Conservation (phyloP, 169 alveolate species). For the Theileria annulata region DNA sequence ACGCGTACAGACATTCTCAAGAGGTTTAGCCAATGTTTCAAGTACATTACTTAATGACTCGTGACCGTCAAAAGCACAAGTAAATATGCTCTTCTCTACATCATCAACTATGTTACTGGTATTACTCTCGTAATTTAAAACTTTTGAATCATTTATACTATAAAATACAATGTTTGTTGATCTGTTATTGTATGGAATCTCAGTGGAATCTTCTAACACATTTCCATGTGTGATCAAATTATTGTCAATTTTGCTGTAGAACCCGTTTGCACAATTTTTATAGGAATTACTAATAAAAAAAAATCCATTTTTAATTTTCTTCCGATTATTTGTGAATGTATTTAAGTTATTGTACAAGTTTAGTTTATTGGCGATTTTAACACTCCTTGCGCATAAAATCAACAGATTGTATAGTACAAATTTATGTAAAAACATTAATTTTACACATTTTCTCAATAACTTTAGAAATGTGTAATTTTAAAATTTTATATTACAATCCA, state of each 20-base stretch:
- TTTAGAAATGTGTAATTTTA: background rate
- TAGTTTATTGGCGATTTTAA: background rate
- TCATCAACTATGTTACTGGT: background rate
- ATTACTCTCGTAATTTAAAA: background rate
- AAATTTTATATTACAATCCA: conserved; percentile 27
- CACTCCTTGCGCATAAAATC: background rate
- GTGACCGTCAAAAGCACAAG: conserved; percentile 47
- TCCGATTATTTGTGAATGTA: background rate
- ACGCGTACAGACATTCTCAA: conserved; percentile 20
- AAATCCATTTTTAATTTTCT: no score
- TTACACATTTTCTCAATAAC: background rate
- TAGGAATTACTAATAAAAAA: background rate
- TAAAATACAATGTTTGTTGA: background rate
- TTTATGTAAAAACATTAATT: background rate
- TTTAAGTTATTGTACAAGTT: background rate
- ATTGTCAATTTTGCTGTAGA: background rate
- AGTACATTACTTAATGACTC: conserved; percentile 22
- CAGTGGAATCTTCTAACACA: background rate
- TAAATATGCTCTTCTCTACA: conserved; percentile 39
- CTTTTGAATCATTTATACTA: background rate
- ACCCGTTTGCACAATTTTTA: background rate
- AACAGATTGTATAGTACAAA: background rate
- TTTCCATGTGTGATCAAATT: background rate
- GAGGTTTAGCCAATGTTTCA: conserved; percentile 1
- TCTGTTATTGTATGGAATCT: background rate